Conservation (phyloP, 2,329 filamentous ascomycete species). For the Alternaria incomplexa region DNA sequence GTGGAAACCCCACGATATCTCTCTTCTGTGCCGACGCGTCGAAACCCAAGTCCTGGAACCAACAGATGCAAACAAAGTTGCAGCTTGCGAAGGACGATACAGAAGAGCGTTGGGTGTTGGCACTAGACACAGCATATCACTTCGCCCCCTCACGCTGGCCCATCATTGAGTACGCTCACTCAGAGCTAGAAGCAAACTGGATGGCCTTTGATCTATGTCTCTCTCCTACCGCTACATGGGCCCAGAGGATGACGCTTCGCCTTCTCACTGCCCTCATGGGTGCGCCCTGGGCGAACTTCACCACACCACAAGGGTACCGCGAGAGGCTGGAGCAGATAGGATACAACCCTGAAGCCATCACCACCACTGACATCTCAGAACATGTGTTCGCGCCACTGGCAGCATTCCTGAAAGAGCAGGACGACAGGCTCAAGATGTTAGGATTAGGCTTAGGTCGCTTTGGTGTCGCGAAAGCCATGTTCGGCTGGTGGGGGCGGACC, state of each 20-base stretch:
- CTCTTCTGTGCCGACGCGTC: slow-evolving; percentile 61
- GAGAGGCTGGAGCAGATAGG: slow-evolving; percentile 56
- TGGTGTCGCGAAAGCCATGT: slow-evolving; percentile 42
- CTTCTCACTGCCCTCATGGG: slow-evolving; percentile 56
- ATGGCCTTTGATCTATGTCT: slow-evolving; percentile 63
- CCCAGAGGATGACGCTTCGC: slow-evolving; percentile 44
- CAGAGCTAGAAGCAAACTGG: slow-evolving; percentile 54
- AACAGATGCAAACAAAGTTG: slow-evolving; percentile 26
- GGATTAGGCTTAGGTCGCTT: slow-evolving; percentile 50
- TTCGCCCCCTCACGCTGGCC: slow-evolving; percentile 60
- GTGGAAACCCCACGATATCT: slow-evolving; percentile 24
- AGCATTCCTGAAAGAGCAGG: slow-evolving; percentile 50
- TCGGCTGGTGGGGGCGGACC: slow-evolving; percentile 52
- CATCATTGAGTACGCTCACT: slow-evolving; percentile 53
- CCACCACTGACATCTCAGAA: slow-evolving; percentile 59
- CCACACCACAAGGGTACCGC: slow-evolving; percentile 56
- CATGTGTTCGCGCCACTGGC: slow-evolving; percentile 61
- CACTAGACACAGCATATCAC: slow-evolving; percentile 64
- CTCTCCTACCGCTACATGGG: slow-evolving; percentile 25
- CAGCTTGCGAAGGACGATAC: neutral
- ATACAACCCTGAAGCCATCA: slow-evolving; percentile 52
- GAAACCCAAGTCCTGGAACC: slow-evolving; percentile 53
- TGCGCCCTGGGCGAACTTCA: slow-evolving; percentile 58
- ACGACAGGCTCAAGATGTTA: slow-evolving; percentile 41
- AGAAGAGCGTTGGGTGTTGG: slow-evolving; percentile 59